phyloP scores from a whole-genome alignment of 2,329 filamentous ascomycete genomes.

The Phyllosticta paracitricarpa region DNA sequence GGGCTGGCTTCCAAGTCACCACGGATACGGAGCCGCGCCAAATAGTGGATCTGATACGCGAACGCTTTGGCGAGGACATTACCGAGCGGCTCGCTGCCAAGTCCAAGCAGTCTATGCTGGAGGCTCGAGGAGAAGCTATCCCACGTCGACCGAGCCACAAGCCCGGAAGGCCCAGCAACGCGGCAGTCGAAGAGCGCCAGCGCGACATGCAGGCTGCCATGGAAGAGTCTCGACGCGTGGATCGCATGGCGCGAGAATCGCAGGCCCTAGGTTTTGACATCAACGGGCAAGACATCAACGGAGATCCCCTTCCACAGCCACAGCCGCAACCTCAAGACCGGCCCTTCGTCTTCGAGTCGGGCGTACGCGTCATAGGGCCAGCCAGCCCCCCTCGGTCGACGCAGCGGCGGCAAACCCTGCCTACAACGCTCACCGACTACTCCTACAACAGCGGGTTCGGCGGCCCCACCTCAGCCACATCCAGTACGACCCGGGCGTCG shows the following conservation, averaged over 20 bases:
- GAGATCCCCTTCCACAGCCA: slow-evolving; percentile 3
- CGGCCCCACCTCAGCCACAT: slow-evolving; percentile 4
- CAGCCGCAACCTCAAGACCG: slow-evolving; percentile 4
- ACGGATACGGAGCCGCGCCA: slow-evolving; percentile 10
- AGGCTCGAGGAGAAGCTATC: slow-evolving; percentile 8
- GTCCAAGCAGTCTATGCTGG: slow-evolving; percentile 11
- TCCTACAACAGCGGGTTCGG: slow-evolving; percentile 8
- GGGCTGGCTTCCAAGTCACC: slow-evolving; percentile 10
- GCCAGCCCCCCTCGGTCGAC: slow-evolving; percentile 3
- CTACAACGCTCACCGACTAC: slow-evolving; percentile 4
- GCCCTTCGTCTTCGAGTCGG: slow-evolving; percentile 13
- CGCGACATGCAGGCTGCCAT: slow-evolving; percentile 10
- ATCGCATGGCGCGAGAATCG: slow-evolving; percentile 6
- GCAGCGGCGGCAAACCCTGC: slow-evolving; percentile 4
- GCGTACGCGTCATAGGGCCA: slow-evolving; percentile 11
- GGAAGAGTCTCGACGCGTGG: slow-evolving; percentile 3
- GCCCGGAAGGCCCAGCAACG: slow-evolving; percentile 5
- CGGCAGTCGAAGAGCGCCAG: slow-evolving; percentile 5
- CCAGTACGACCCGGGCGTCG: slow-evolving; percentile 5
- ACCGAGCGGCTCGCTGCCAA: slow-evolving; percentile 11
- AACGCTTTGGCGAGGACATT: slow-evolving; percentile 12
- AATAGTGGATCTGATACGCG: slow-evolving; percentile 11
- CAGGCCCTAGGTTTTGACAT: slow-evolving; percentile 4
- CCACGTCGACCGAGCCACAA: slow-evolving; percentile 11
- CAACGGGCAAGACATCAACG: slow-evolving; percentile 8